phyloP scores from a whole-genome alignment of 352 stramenopile genomes.

The Pythium utonaiense region DNA sequence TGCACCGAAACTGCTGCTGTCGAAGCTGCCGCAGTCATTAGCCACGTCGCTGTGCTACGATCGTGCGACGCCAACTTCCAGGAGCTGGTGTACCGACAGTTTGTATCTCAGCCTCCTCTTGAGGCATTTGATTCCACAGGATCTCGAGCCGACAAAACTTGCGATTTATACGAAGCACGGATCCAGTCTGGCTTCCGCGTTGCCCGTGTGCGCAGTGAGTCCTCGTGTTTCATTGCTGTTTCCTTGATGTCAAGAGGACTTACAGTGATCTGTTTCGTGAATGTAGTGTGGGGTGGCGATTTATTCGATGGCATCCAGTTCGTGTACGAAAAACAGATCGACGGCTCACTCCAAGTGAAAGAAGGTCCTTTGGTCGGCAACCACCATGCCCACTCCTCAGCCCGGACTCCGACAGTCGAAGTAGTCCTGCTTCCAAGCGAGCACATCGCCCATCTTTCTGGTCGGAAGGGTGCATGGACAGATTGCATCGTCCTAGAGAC shows the following conservation, averaged over 20 bases:
- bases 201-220: conserved; percentile 47
- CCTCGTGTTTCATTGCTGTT: conserved; percentile 3
- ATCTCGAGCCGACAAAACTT: conserved; percentile 25
- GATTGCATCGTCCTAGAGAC: conserved; percentile 60
- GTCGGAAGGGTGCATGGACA: conserved; percentile 73
- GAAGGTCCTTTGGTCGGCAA: conserved; percentile 54
- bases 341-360: background rate
- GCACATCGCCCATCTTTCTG: conserved; percentile 40
- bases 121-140: conserved; percentile 36
- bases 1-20: background rate
- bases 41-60: conserved; percentile 43
- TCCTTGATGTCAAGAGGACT: background rate
- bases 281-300: conserved; percentile 64
- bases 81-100: conserved; percentile 36
- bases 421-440: conserved; percentile 49
- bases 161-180: conserved; percentile 26
- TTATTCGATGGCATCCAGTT: conserved; percentile 63
- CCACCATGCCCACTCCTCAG: conserved; percentile 25
- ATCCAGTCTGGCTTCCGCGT: conserved; percentile 52
- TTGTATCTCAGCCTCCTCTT: conserved; percentile 44
- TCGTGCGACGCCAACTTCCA: conserved; percentile 26
- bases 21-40: conserved; percentile 23
- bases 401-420: conserved; percentile 29
- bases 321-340: conserved; percentile 33
- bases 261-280: conserved; percentile 3